Evolutionary conservation across 805 yeast species (phyloP).

Genomic region (Scheffersomyces stipitis): DNA sequence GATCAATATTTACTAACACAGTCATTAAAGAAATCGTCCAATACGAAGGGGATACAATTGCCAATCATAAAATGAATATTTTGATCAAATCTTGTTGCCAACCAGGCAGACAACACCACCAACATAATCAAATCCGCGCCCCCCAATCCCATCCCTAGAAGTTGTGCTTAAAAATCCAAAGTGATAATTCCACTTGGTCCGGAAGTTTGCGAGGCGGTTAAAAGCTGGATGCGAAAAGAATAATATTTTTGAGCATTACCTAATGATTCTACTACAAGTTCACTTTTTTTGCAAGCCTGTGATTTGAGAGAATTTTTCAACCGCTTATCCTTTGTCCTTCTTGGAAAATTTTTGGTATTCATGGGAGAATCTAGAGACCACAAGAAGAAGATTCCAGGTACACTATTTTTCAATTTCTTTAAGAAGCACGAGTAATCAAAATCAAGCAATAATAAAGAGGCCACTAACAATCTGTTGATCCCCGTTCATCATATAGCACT

Average conservation of each 20-base stretch:
- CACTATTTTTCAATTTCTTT: slow-evolving; percentile 28
- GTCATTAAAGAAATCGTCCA: slow-evolving; percentile 27
- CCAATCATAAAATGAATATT: slow-evolving; percentile 17
- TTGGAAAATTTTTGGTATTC: slow-evolving; percentile 12
- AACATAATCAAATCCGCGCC: slow-evolving; percentile 30
- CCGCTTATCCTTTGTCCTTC: slow-evolving; percentile 7
- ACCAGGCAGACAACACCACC: slow-evolving; percentile 19
- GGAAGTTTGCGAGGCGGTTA: background rate
- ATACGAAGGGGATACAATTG: slow-evolving; percentile 27
- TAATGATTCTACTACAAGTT: background rate
- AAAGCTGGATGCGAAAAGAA: background rate
- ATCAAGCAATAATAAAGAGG: slow-evolving; percentile 31
- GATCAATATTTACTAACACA: slow-evolving; percentile 16
- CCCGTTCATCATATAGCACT: slow-evolving; percentile 29
- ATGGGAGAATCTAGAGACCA: slow-evolving; percentile 9
- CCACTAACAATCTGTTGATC: slow-evolving; percentile 28
- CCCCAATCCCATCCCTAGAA: slow-evolving; percentile 29
- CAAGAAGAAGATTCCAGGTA: slow-evolving; percentile 23
- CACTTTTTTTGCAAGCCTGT: slow-evolving; percentile 9
- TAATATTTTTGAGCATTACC: background rate
- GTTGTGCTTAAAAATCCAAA: slow-evolving; percentile 25
- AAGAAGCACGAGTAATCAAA: slow-evolving; percentile 17
- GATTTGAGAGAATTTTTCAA: slow-evolving; percentile 11
- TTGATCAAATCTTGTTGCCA: slow-evolving; percentile 17
- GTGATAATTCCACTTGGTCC: slow-evolving; percentile 5